Conservation (phyloP, 1,284 basidiomycete species). For the Cystobasidium slooffiae region DNA sequence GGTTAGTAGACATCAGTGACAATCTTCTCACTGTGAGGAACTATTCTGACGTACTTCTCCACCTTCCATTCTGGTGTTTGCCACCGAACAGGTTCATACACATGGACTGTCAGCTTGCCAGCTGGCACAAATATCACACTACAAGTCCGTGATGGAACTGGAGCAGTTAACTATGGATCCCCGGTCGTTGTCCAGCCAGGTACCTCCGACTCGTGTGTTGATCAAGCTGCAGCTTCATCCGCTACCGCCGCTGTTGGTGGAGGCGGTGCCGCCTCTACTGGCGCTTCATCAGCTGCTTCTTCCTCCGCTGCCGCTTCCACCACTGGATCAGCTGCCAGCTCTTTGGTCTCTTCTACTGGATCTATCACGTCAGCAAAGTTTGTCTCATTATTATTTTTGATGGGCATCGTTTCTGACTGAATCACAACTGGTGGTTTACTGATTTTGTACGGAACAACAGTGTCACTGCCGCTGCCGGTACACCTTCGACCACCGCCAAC, state of each 20-base stretch:
- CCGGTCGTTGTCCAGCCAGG: slow-evolving; percentile 32
- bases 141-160: slow-evolving; percentile 51
- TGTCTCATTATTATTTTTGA: slow-evolving; percentile 10
- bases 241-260: slow-evolving; percentile 18
- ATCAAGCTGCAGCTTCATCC: slow-evolving; percentile 12
- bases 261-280: background rate
- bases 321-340: background rate
- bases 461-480: slow-evolving; percentile 41
- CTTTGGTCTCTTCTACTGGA: slow-evolving; percentile 3
- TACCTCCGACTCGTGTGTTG: slow-evolving; percentile 31
- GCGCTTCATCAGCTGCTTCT: background rate
- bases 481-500: slow-evolving; percentile 34
- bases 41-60: background rate
- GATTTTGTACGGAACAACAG: slow-evolving; percentile 10
- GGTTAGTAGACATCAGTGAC: background rate
- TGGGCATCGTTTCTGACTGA: slow-evolving; percentile 5
- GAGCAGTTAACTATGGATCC: slow-evolving; percentile 43
- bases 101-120: slow-evolving; percentile 54
- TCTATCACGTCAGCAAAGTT: slow-evolving; percentile 31
- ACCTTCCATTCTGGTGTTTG: slow-evolving; percentile 4
- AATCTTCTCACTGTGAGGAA: background rate
- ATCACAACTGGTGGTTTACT: slow-evolving; percentile 5
- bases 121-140: slow-evolving; percentile 54
- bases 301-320: slow-evolving; percentile 14
- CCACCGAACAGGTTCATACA: slow-evolving; percentile 47